These are phyloP conservation scores for Mucor velutinosus DNA, from an alignment of 371 early-diverging fungal genomes.

Conservation along the genomic window DNA sequence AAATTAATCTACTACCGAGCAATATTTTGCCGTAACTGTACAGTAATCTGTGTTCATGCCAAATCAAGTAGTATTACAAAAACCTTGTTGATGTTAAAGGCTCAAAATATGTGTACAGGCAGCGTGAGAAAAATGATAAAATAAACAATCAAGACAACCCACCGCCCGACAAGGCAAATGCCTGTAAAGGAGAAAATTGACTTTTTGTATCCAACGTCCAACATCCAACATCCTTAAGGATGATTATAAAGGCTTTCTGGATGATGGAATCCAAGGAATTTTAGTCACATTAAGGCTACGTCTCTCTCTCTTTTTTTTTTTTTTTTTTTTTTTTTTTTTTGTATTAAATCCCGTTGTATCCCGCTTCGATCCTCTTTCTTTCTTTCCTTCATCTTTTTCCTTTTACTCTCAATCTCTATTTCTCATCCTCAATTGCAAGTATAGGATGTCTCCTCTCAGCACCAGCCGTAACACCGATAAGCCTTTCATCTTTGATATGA, in stretches of 20 bases:
- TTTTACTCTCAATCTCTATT: not conserved
- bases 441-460: constrained; percentile 24
- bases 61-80: constrained; percentile 2
- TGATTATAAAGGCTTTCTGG: too few species aligned
- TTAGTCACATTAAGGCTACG: constrained; percentile 4
- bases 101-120: not conserved
- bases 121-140: constrained; percentile 5
- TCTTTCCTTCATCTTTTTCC: not conserved
- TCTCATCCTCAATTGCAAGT: not conserved
- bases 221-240: not conserved
- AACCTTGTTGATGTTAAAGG: not conserved
- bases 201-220: not conserved
- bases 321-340: not conserved
- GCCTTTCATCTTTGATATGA: constrained; percentile 47
- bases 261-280: not conserved
- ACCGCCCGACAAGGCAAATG: not conserved
- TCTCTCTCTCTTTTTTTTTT: not conserved
- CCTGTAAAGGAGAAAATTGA: not conserved
- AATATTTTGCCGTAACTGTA: not conserved
- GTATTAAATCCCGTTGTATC: constrained; percentile 13
- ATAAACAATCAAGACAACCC: not conserved
- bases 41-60: not conserved
- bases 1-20: not conserved
- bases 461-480: constrained; percentile 8
- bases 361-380: not conserved